Evolutionary conservation across 495 filamentous ascomycete species (phyloP).

Genomic region (Trichoderma gamsii): DNA sequence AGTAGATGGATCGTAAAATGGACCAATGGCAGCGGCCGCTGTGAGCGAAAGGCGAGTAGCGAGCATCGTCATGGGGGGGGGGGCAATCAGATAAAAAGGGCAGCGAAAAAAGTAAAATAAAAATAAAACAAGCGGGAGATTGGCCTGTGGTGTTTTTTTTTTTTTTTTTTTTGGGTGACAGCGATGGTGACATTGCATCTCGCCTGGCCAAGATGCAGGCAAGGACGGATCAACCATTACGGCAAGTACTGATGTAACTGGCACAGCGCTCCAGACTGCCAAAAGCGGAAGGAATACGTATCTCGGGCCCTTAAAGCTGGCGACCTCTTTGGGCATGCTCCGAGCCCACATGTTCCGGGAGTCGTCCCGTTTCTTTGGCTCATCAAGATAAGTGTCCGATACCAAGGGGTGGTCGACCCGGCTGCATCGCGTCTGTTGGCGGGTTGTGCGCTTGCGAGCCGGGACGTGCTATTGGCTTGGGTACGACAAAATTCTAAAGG

Average conservation of each 20-base stretch:
- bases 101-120: no score
- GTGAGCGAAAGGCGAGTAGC: background rate
- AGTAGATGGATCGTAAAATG: background rate
- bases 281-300: slow-evolving; percentile 8
- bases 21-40: background rate
- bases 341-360: background rate
- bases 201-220: slow-evolving; percentile 2
- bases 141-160: no score
- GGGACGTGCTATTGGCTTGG: background rate
- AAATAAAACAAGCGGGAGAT: no score
- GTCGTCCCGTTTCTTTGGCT: background rate
- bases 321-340: background rate
- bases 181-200: background rate
- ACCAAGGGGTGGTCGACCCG: background rate
- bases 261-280: background rate
- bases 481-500: background rate
- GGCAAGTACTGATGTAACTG: slow-evolving; percentile 2
- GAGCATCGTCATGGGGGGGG: no score
- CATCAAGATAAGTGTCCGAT: background rate
- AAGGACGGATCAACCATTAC: background rate
- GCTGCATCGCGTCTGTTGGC: slow-evolving; percentile 1
- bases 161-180: no score
- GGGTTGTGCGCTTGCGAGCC: slow-evolving; percentile 1
- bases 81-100: no score
- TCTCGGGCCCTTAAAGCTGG: background rate